Conservation (phyloP, 768 basidiomycete species). For the Russula virescens region DNA sequence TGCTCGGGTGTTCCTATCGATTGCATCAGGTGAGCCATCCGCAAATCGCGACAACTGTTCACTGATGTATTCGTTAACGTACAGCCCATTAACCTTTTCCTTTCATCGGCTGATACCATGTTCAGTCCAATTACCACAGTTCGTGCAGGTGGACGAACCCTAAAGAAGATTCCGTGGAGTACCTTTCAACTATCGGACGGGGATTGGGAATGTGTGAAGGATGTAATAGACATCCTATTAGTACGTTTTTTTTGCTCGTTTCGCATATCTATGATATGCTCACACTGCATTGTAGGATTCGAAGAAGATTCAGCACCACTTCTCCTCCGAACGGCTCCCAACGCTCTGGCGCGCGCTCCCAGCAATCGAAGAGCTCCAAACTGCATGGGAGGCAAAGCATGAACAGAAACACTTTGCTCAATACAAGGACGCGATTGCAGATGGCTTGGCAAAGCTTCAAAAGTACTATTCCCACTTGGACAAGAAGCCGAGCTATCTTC, state of each 20-base stretch:
- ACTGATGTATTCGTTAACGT: not conserved
- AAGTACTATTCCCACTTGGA: not conserved
- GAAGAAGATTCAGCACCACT: conserved; percentile 28
- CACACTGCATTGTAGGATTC: conserved; percentile 25
- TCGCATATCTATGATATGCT: no score
- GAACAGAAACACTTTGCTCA: not conserved
- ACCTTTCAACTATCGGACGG: not conserved
- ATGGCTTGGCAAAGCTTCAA: conserved; percentile 12
- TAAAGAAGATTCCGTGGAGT: not conserved
- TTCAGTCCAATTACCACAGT: not conserved
- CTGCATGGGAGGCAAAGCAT: not conserved
- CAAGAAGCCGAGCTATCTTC: not conserved
- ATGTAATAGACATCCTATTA: not conserved
- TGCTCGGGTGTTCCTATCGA: not conserved
- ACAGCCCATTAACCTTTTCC: not conserved
- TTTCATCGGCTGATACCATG: not conserved
- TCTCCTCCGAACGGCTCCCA: conserved; percentile 27
- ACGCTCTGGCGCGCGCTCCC: conserved; percentile 30
- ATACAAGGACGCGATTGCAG: not conserved
- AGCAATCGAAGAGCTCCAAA: conserved; percentile 28
- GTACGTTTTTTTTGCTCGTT: no score
- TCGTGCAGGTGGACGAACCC: no score
- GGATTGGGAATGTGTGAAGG: not conserved
- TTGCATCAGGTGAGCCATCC: not conserved
- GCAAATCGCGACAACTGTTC: no score